Conservation (phyloP, 768 basidiomycete species). For the Leccinum uliginosum region DNA sequence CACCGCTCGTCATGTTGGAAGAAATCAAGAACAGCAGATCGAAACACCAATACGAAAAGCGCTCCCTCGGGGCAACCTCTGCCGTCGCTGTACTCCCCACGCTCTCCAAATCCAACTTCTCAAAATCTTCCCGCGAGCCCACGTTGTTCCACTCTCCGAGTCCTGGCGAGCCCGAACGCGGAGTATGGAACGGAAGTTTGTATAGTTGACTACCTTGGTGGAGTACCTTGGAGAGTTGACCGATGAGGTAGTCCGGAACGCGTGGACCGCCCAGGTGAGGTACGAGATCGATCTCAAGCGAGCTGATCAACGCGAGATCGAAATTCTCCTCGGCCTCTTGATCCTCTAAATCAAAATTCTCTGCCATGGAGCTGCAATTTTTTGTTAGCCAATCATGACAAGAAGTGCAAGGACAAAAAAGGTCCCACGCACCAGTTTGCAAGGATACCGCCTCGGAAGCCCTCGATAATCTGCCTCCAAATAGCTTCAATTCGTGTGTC, state of each 20-base stretch:
- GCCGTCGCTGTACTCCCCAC: constrained; percentile 61
- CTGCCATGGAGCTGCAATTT: constrained; percentile 47
- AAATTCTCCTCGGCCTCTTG: constrained; percentile 83
- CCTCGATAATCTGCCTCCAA: constrained; percentile 81
- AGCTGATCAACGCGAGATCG: constrained; percentile 72
- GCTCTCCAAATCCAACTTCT: constrained; percentile 36
- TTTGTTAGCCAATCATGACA: not conserved
- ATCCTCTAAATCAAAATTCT: constrained; percentile 53
- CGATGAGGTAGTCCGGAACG: constrained; percentile 68
- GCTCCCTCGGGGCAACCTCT: constrained; percentile 61
- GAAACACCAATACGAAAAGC: constrained; percentile 92
- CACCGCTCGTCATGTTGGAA: constrained; percentile 61
- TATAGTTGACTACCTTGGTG: constrained; percentile 69
- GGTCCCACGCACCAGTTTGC: constrained; percentile 67
- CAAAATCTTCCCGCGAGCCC: constrained; percentile 26
- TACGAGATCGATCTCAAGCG: constrained; percentile 76
- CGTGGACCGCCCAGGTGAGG: constrained; percentile 67
- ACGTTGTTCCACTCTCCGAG: constrained; percentile 5
- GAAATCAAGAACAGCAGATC: constrained; percentile 82
- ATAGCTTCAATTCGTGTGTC: constrained; percentile 71
- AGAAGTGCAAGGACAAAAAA: not conserved
- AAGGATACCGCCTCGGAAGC: constrained; percentile 75
- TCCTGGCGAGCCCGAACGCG: constrained; percentile 10
- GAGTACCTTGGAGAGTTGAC: constrained; percentile 64
- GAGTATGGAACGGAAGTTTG: constrained; percentile 22